Conservation (phyloP, 371 early-diverging fungal species). For the Gilbertella persicaria region DNA sequence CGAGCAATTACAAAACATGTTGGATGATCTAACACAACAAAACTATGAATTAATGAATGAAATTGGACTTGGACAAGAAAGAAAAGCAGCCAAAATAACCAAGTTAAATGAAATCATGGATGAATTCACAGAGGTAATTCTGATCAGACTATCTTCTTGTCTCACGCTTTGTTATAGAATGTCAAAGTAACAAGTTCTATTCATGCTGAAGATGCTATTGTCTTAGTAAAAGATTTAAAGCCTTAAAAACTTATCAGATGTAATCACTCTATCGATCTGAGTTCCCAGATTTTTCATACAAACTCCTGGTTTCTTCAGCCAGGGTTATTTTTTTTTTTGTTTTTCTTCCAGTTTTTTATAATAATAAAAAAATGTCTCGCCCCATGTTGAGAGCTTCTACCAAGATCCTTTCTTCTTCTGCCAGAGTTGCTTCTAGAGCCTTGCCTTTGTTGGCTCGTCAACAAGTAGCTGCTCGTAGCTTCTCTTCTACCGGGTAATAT, state of each 20-base stretch:
- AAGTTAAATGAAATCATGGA: too few species aligned
- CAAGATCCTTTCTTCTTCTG: not conserved
- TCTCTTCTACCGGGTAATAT: conserved; percentile 38
- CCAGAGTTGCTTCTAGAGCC: conserved; percentile 26
- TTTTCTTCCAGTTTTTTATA: not conserved
- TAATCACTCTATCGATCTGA: too few species aligned
- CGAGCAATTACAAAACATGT: not conserved
- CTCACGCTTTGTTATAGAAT: too few species aligned
- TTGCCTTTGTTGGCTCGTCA: conserved; percentile 37
- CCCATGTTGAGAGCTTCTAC: not conserved
- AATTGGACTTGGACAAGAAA: not conserved
- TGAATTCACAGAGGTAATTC: too few species aligned
- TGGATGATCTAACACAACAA: not conserved
- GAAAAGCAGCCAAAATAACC: too few species aligned
- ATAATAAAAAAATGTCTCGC: not conserved
- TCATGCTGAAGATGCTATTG: too few species aligned
- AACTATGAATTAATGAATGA: not conserved
- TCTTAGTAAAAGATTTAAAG: too few species aligned
- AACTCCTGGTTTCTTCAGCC: not conserved
- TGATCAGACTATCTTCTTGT: too few species aligned
- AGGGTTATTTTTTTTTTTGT: not conserved
- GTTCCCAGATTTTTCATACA: not conserved
- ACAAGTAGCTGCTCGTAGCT: conserved; percentile 35
- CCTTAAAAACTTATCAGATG: too few species aligned
- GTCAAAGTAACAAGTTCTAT: too few species aligned